These are phyloP conservation scores for Penicillium paxilli DNA, from an alignment of 495 filamentous ascomycete species.

Conservation along the genomic window DNA sequence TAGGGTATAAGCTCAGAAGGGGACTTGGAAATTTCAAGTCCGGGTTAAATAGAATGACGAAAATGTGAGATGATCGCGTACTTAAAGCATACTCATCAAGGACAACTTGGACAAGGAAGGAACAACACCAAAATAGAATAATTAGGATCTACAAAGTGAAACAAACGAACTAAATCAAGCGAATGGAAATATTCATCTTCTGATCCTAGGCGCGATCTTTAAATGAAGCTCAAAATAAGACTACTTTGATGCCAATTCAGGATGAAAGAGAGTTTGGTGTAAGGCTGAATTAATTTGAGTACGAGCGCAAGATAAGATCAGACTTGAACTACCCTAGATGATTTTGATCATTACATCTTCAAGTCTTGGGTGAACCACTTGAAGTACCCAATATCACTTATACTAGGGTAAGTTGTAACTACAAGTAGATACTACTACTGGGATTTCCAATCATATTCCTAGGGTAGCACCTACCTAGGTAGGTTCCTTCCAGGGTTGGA, in stretches of 20 bases:
- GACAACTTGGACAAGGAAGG: no score
- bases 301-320: not conserved
- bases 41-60: constrained; percentile 4
- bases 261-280: not conserved
- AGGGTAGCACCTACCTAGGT: no score
- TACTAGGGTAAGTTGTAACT: no score
- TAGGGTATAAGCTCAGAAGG: not conserved
- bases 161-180: not conserved
- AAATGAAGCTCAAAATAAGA: not conserved
- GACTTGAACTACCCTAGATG: no score
- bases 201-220: not conserved
- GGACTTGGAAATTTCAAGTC: not conserved
- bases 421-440: no score
- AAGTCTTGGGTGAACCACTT: not conserved
- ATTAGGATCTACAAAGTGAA: not conserved
- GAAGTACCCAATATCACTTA: no score
- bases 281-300: not conserved
- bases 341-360: not conserved
- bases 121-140: no score
- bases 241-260: not conserved
- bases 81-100: no score
- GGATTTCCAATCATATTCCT: not conserved
- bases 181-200: not conserved
- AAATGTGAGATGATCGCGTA: no score
- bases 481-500: no score